These are phyloP conservation scores for Termitomyces sp. DNA, from an alignment of 768 basidiomycete species.

Conservation along the genomic window DNA sequence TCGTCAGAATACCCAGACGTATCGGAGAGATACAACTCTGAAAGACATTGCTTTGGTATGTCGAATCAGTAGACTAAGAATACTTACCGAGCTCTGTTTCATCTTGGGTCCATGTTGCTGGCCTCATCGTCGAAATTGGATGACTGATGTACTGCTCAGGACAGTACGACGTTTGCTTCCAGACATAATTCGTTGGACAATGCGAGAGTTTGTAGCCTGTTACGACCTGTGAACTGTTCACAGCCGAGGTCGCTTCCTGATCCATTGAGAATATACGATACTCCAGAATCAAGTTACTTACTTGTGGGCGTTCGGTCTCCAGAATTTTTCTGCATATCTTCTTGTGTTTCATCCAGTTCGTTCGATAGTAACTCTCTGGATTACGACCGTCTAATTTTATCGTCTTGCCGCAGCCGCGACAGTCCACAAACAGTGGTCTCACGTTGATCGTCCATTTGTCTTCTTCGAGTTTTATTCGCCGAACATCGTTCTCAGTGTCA, in stretches of 20 bases:
- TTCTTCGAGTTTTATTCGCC: constrained; percentile 8
- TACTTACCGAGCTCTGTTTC: neutral
- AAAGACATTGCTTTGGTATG: neutral
- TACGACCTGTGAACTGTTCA: neutral
- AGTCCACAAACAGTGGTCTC: constrained; percentile 14
- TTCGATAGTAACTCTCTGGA: constrained; percentile 14
- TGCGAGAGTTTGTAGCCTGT: neutral
- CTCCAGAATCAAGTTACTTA: neutral
- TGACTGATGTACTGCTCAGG: neutral
- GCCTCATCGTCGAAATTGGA: neutral
- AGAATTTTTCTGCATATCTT: constrained; percentile 13
- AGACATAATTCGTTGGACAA: neutral
- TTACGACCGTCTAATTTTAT: constrained; percentile 15
- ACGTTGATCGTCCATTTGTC: constrained; percentile 17
- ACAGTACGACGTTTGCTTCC: neutral
- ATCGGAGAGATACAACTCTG: neutral
- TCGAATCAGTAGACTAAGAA: neutral
- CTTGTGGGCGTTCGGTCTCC: neutral
- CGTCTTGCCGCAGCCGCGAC: constrained; percentile 12
- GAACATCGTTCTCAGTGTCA: neutral
- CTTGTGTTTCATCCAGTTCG: constrained; percentile 18
- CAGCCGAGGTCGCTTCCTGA: neutral
- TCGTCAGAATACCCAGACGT: neutral
- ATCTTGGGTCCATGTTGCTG: neutral
- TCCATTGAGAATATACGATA: neutral